phyloP scores from a whole-genome alignment of 495 filamentous ascomycete genomes.

The Penicillium coprophilum region DNA sequence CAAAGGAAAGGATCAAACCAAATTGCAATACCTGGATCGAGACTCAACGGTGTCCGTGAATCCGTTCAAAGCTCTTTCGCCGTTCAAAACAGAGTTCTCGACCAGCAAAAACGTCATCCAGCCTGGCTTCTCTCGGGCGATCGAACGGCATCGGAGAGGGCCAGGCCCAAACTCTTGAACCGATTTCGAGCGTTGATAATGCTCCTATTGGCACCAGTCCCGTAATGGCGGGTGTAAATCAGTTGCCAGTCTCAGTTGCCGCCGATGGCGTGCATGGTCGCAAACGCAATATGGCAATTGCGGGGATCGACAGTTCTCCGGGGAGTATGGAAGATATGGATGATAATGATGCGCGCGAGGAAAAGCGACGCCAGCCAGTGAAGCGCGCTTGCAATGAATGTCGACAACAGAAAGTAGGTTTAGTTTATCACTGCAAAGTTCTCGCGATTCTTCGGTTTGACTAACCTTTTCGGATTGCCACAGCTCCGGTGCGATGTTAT shows the following conservation, averaged over 20 bases:
- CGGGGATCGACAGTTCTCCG: slow-evolving; percentile 64
- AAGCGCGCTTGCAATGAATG: slow-evolving; percentile 95
- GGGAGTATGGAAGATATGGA: slow-evolving; percentile 69
- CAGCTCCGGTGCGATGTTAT: slow-evolving; percentile 88
- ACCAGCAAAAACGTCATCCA: slow-evolving; percentile 30
- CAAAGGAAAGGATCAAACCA: background rate
- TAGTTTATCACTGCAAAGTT: slow-evolving; percentile 5
- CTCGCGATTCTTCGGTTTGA: background rate
- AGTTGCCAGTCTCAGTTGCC: slow-evolving; percentile 36
- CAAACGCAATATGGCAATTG: slow-evolving; percentile 48
- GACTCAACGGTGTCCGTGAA: background rate
- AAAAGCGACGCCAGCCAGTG: slow-evolving; percentile 68
- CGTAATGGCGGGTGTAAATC: slow-evolving; percentile 46
- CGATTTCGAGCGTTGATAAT: slow-evolving; percentile 34
- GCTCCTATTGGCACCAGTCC: slow-evolving; percentile 41
- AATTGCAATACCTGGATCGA: background rate
- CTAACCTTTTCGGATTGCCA: slow-evolving; percentile 16
- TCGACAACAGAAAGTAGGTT: slow-evolving; percentile 83
- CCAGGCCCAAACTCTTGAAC: slow-evolving; percentile 33
- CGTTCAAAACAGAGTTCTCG: slow-evolving; percentile 9
- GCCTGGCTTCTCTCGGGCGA: slow-evolving; percentile 43
- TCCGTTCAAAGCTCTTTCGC: background rate
- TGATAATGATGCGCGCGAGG: slow-evolving; percentile 55
- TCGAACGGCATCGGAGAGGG: slow-evolving; percentile 40
- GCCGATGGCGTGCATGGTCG: slow-evolving; percentile 38